phyloP scores from a whole-genome alignment of 495 filamentous ascomycete genomes.

The Aspergillus leporis region DNA sequence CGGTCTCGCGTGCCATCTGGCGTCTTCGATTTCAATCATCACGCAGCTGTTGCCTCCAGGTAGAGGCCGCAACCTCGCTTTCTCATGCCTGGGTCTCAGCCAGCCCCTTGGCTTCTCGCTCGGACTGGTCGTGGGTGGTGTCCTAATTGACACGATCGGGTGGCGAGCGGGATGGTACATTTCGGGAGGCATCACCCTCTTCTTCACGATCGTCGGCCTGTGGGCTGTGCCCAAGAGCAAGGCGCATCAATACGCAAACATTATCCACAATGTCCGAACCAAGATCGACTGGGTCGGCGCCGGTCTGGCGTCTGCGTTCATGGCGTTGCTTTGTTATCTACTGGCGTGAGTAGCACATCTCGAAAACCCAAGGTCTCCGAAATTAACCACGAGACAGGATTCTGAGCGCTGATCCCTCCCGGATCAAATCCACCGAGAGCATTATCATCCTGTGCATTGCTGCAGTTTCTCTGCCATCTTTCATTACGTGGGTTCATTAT shows the following conservation, averaged over 20 bases:
- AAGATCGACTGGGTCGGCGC: conserved; percentile 54
- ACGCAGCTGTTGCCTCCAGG: conserved; percentile 43
- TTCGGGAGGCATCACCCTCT: conserved; percentile 34
- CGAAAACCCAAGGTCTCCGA: not conserved
- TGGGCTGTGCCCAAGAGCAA: conserved; percentile 32
- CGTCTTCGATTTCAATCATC: conserved; percentile 48
- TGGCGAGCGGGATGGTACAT: conserved; percentile 53
- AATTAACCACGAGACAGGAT: conserved; percentile 24
- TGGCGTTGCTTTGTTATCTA: conserved; percentile 47
- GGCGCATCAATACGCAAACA: conserved; percentile 2
- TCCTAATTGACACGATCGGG: conserved; percentile 46
- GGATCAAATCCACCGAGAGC: conserved; percentile 37
- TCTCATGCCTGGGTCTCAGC: conserved; percentile 47
- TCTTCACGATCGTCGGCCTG: conserved; percentile 32
- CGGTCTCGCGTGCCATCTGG: conserved; percentile 46
- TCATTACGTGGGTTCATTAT: conserved; percentile 47
- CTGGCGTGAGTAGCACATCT: conserved; percentile 25
- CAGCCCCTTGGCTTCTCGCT: conserved; percentile 52
- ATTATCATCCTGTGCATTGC: conserved; percentile 42
- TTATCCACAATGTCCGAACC: conserved; percentile 19
- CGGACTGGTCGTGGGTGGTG: conserved; percentile 53
- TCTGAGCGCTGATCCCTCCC: conserved; percentile 36
- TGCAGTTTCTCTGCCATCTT: conserved; percentile 40
- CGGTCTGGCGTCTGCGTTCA: conserved; percentile 34
- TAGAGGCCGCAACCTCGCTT: conserved; percentile 46